Base-by-base conservation (phyloP, 1,284 basidiomycete genomes). In the Cryptococcus sp. region DNA sequence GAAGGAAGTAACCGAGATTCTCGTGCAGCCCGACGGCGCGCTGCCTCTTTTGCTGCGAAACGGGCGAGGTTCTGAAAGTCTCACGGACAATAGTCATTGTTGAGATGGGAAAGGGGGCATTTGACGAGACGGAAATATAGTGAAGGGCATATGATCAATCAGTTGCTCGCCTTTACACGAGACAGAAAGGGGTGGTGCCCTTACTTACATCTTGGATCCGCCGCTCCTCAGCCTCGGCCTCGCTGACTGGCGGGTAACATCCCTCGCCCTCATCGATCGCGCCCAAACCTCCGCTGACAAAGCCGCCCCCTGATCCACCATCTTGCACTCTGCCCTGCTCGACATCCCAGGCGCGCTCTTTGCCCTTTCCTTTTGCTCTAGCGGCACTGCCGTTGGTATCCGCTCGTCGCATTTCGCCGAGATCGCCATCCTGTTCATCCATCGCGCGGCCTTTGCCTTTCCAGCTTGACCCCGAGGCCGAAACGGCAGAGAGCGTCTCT, bases 41-140 rank as follows among this genome's bases (percentile, higher is more conserved):
- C 77, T 52, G 65, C 64, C 57, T 79, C 75, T 22, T 68, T 62
- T 1, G 76, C 76, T 20, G 76, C 69, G 49, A 77, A 72, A 40
- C 65, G 65, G 17, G 77, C 72, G 37, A 79, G 70, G 53, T 76
- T 74, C 76, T 79, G 58, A 13, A 34, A 34, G 29, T 34, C 8
- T 5, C 2, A 13, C 3, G 29, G 8, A 10, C 8, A 10, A 4
- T 5, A 34, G 29, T 34, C 29, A 34, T 34, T 10, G 29, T 34
- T 2, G 29, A 10, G 29, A 13, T 34, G 2, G 29, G 29, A 34
- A 13, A 34, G 29, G 29, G 13, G 29, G 29, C 8, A 34, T 13
- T 7, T 34, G 29, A 34, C 8, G 29, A 13, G 13, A 13, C 29
- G 29, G 2, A 34, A 34, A 34, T 34, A n/a, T n/a, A n/a, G n/a